phyloP scores from a whole-genome alignment of 495 filamentous ascomycete species.

The Aspergillus affinis region DNA sequence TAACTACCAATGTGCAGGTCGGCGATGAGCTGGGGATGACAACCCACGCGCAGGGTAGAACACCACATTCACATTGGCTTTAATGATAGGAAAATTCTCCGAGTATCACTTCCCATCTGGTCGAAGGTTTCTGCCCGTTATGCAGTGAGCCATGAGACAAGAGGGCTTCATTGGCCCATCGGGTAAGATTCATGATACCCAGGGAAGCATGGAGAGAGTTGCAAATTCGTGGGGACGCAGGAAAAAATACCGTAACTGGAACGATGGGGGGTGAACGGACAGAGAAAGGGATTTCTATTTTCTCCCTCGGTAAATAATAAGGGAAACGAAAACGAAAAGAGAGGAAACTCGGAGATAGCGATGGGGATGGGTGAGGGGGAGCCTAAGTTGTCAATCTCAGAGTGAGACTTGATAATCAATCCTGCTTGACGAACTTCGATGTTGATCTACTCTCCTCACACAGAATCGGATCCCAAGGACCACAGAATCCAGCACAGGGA shows the following conservation, averaged over 20 bases:
- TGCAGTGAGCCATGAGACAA: conserved; percentile 12
- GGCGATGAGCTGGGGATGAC: conserved; percentile 10
- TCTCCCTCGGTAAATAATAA: neutral
- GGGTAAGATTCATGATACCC: neutral
- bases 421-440: neutral
- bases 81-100: conserved; percentile 16
- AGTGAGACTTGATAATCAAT: neutral
- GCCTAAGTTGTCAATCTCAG: conserved; percentile 7
- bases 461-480: neutral
- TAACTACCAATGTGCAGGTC: neutral
- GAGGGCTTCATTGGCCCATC: neutral
- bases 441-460: neutral
- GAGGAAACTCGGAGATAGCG: neutral
- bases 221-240: neutral
- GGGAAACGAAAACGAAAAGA: neutral
- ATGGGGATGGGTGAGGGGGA: neutral
- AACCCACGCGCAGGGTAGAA: conserved; percentile 14
- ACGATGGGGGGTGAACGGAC: neutral
- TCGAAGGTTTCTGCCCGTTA: conserved; percentile 9
- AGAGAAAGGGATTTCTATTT: neutral
- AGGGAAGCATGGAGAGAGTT: neutral
- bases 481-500: conserved; percentile 5
- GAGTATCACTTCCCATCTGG: conserved; percentile 13
- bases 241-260: neutral
- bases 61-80: conserved; percentile 10